These are phyloP conservation scores for Tilletia walkeri DNA, from an alignment of 1,284 basidiomycete species.

Conservation along the genomic window DNA sequence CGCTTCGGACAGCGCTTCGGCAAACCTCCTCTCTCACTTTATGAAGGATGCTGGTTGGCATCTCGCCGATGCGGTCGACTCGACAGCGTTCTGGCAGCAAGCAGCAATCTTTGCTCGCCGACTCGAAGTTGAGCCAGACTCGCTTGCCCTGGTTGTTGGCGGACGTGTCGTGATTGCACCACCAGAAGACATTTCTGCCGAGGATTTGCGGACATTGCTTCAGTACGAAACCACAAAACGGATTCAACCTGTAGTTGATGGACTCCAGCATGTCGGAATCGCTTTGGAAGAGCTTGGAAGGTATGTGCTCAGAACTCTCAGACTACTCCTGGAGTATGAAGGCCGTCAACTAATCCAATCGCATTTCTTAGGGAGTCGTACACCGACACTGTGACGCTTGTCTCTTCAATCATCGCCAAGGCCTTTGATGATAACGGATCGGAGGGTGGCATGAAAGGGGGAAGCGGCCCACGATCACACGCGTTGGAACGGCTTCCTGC, in stretches of 20 bases:
- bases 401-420: constrained; percentile 29
- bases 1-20: constrained; percentile 20
- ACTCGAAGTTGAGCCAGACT: not conserved
- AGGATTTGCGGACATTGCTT: constrained; percentile 24
- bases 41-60: constrained; percentile 30
- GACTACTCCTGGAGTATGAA: no score
- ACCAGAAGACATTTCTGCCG: not conserved
- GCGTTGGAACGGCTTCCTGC: not conserved
- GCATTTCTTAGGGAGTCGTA: constrained; percentile 2
- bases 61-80: constrained; percentile 6
- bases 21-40: constrained; percentile 27
- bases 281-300: constrained; percentile 7
- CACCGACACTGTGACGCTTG: constrained; percentile 10
- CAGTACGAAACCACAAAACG: constrained; percentile 16
- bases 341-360: not conserved
- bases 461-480: not conserved
- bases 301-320: not conserved
- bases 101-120: constrained; percentile 7
- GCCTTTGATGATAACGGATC: constrained; percentile 27
- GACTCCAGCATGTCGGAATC: constrained; percentile 17
- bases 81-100: constrained; percentile 16
- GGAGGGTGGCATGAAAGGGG: constrained; percentile 18
- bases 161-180: constrained; percentile 23
- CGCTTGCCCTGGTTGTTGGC: constrained; percentile 22
- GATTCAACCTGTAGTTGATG: constrained; percentile 17